These are phyloP conservation scores for Eucalyptus caleyi DNA, from an alignment of 345 rosid genomes.

Conservation along the genomic window DNA sequence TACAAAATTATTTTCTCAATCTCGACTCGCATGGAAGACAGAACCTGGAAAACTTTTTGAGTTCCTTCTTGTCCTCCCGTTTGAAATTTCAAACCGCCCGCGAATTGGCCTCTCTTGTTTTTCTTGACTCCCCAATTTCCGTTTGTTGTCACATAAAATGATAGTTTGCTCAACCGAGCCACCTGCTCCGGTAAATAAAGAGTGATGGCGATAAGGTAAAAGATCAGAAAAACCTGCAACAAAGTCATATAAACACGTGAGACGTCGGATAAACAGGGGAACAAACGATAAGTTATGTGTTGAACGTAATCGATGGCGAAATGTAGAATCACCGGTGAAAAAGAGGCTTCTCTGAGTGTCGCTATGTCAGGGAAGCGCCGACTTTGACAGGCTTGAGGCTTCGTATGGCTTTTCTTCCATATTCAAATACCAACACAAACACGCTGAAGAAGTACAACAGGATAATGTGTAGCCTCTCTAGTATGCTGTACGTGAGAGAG, in stretches of 20 bases:
- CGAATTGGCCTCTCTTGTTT: background rate
- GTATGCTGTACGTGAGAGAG: background rate
- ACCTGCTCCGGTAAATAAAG: background rate
- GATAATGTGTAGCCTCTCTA: conserved; percentile 31
- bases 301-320: background rate
- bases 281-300: background rate
- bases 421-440: conserved; percentile 38
- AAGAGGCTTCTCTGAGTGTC: background rate
- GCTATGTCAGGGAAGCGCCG: conserved; percentile 35
- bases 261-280: background rate
- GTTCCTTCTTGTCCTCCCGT: background rate
- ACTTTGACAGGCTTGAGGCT: conserved; percentile 47
- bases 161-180: background rate
- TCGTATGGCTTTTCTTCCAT: conserved; percentile 31
- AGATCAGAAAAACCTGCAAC: background rate
- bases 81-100: background rate
- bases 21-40: background rate
- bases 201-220: background rate
- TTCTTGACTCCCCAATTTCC: background rate
- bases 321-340: conserved; percentile 18
- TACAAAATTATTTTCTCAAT: background rate
- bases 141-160: background rate
- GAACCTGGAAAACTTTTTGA: background rate
- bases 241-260: background rate
- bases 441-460: conserved; percentile 49